A percentile compares a stretch with the other conserved stretches of the same genome.
Evolutionary conservation across 2,329 filamentous ascomycete species (phyloP).

Genomic region (Anthostomella pinea): DNA sequence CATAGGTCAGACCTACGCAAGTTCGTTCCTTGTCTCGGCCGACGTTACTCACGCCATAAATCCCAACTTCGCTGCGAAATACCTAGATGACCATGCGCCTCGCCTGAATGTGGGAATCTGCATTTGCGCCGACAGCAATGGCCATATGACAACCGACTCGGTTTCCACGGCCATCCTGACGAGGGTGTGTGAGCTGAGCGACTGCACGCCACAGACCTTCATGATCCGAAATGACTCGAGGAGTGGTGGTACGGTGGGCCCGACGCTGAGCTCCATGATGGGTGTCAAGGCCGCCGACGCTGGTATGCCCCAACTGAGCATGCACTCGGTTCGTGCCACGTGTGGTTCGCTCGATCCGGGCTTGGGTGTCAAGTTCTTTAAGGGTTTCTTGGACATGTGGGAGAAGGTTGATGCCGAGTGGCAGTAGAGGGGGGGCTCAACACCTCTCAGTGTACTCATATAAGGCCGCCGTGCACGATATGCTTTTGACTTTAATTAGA

Average conservation of each 20-base stretch:
- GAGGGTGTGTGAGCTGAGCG: constrained; percentile 72
- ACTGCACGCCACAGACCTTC: constrained; percentile 76
- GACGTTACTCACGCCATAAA: constrained; percentile 94
- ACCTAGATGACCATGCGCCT: constrained; percentile 82
- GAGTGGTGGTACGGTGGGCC: constrained; percentile 91
- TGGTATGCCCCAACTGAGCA: constrained; percentile 86
- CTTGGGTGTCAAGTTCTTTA: constrained; percentile 82
- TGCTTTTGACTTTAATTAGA: no score
- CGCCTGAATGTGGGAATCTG: constrained; percentile 84
- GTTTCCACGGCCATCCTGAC: constrained; percentile 79
- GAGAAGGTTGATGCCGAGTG: constrained; percentile 84
- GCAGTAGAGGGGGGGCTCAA: constrained; percentile 26
- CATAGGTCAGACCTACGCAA: constrained; percentile 79
- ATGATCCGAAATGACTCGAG: constrained; percentile 92
- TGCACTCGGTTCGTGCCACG: constrained; percentile 90
- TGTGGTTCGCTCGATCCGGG: constrained; percentile 85
- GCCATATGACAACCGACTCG: constrained; percentile 93
- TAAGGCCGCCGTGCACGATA: no score
- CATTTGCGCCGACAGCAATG: constrained; percentile 80
- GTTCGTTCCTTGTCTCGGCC: constrained; percentile 86
- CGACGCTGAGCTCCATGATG: constrained; percentile 77
- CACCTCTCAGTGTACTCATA: no score
- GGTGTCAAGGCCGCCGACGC: constrained; percentile 83
- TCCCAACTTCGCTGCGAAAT: constrained; percentile 84
- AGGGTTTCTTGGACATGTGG: constrained; percentile 83